Percentiles rank a stretch among this genome's conserved stretches.
Conservation (phyloP, 768 basidiomycete species). For the Kockovaella imperatae region DNA sequence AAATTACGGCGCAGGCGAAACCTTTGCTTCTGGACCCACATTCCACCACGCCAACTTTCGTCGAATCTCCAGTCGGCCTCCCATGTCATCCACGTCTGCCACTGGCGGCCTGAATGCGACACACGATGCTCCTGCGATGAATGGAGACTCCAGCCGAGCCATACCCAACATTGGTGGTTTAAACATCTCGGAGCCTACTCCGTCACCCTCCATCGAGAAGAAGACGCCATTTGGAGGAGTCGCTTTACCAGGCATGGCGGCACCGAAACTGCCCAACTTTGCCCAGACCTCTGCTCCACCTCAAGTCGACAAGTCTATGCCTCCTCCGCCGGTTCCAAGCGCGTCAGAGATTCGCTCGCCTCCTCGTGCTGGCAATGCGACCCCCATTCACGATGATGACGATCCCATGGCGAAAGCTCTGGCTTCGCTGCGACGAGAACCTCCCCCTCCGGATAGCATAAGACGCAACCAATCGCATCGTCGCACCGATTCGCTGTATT, state of each 20-base stretch:
- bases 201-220: constrained; percentile 3
- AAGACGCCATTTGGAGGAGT: constrained; percentile 36
- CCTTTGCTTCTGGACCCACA: constrained; percentile 49
- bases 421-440: constrained; percentile 43
- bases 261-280: constrained; percentile 5
- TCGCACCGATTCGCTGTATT: constrained; percentile 36
- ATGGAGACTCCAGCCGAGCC: constrained; percentile 1
- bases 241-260: constrained; percentile 37
- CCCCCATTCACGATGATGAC: constrained; percentile 40
- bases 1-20: constrained; percentile 54
- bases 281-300: constrained; percentile 18
- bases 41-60: constrained; percentile 40
- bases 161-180: constrained; percentile 8
- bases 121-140: constrained; percentile 1
- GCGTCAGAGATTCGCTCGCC: constrained; percentile 35
- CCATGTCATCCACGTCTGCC: constrained; percentile 18
- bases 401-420: constrained; percentile 48
- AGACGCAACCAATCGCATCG: constrained; percentile 34
- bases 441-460: constrained; percentile 40
- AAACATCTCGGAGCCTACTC: constrained; percentile 8
- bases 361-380: constrained; percentile 25
- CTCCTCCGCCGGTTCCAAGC: constrained; percentile 27
- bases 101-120: not conserved
- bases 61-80: constrained; percentile 52
- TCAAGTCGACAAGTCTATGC: constrained; percentile 19